Percentiles rank a stretch among this genome's conserved stretches.
phyloP scores from a whole-genome alignment of 2,329 filamentous ascomycete species.

The Orbilia blumenaviensis region DNA sequence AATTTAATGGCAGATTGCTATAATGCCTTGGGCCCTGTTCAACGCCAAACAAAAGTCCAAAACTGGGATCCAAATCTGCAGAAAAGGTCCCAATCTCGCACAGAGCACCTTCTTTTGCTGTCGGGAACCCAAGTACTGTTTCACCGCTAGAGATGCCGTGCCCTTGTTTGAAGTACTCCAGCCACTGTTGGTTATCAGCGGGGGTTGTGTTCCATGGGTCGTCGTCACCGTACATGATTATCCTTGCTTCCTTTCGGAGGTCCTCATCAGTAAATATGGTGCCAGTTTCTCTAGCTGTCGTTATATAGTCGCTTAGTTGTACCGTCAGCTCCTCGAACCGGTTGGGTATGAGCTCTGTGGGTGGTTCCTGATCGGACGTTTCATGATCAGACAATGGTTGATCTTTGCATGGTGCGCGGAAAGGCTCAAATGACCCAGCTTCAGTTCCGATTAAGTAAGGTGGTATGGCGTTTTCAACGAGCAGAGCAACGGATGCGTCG shows the following conservation, averaged over 20 bases:
- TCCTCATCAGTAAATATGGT: conserved; percentile 67
- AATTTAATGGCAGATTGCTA: not conserved
- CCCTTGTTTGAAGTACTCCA: conserved; percentile 67
- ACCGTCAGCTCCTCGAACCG: conserved; percentile 63
- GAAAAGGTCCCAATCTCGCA: not conserved
- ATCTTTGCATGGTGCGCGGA: conserved; percentile 65
- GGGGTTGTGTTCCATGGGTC: conserved; percentile 73
- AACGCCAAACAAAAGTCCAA: not conserved
- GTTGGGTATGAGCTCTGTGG: conserved; percentile 50
- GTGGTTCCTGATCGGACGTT: conserved; percentile 70
- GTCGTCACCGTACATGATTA: conserved; percentile 71
- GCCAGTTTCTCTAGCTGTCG: conserved; percentile 63
- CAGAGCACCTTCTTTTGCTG: not conserved
- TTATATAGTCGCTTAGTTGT: conserved; percentile 68
- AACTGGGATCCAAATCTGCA: not conserved
- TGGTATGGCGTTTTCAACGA: conserved; percentile 74
- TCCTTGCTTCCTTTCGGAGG: conserved; percentile 68
- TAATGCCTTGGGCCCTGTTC: not conserved
- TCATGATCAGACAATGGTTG: conserved; percentile 67
- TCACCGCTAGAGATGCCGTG: conserved; percentile 62
- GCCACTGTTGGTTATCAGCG: conserved; percentile 68
- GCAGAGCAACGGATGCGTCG: conserved; percentile 69
- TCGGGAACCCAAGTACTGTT: not conserved
- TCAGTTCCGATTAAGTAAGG: conserved; percentile 67
- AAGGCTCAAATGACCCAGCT: conserved; percentile 62